These are phyloP conservation scores for Populus davidiana DNA, from an alignment of 345 rosid genomes.

Conservation along the genomic window DNA sequence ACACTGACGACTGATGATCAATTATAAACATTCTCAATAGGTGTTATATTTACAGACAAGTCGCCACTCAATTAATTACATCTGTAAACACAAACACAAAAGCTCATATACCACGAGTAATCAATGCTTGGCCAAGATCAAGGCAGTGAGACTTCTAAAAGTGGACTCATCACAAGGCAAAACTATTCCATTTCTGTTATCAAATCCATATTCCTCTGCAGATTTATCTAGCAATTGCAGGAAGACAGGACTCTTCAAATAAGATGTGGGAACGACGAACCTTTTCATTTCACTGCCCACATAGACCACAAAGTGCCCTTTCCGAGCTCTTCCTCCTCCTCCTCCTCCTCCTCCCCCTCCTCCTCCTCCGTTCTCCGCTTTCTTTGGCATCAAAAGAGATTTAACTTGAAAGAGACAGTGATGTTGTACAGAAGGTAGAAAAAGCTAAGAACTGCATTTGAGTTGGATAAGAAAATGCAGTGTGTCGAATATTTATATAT, in stretches of 20 bases:
- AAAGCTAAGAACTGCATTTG: neutral
- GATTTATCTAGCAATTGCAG: slow-evolving; percentile 27
- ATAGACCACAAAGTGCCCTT: slow-evolving; percentile 38
- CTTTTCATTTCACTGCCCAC: slow-evolving; percentile 28
- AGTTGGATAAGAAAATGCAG: neutral
- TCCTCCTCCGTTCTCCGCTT: slow-evolving; percentile 3
- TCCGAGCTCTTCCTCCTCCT: slow-evolving; percentile 23
- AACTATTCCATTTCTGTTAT: slow-evolving; percentile 5
- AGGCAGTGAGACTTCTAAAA: slow-evolving; percentile 9
- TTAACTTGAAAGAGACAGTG: neutral
- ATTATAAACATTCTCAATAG: neutral
- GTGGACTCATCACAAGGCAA: slow-evolving; percentile 28
- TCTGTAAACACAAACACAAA: neutral
- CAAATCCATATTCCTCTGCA: slow-evolving; percentile 34
- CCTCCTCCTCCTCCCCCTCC: slow-evolving; percentile 16
- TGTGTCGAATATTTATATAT: neutral
- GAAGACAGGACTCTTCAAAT: slow-evolving; percentile 23
- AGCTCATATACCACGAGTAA: too few species aligned
- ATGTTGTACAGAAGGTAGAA: neutral
- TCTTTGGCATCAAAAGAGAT: slow-evolving; percentile 15
- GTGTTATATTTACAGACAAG: neutral
- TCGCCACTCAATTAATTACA: neutral
- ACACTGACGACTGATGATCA: too few species aligned
- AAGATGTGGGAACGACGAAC: slow-evolving; percentile 24
- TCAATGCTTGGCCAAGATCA: neutral